phyloP scores from a whole-genome alignment of 2,329 filamentous ascomycete species.

The Aspergillus caelatus region DNA sequence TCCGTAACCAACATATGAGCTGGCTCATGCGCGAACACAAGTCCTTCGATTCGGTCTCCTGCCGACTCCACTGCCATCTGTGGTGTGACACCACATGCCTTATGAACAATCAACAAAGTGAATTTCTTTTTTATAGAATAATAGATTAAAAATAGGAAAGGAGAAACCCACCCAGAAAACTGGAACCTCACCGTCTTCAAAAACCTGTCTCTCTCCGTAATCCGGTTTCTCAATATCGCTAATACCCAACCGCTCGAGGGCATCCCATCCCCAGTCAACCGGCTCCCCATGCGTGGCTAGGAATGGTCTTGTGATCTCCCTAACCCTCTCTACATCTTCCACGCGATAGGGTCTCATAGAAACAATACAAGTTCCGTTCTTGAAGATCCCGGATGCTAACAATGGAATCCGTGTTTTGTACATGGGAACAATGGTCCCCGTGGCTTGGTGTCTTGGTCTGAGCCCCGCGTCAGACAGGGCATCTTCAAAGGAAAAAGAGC shows the following conservation, averaged over 20 bases:
- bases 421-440: constrained; percentile 61
- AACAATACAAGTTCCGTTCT: constrained; percentile 58
- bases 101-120: constrained; percentile 52
- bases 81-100: constrained; percentile 69
- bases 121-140: neutral
- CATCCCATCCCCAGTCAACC: constrained; percentile 67
- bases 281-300: constrained; percentile 65
- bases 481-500: constrained; percentile 65
- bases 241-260: constrained; percentile 56
- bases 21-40: constrained; percentile 64
- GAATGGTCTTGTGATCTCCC: constrained; percentile 59
- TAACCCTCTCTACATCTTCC: constrained; percentile 55
- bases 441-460: constrained; percentile 53
- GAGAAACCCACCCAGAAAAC: constrained; percentile 33
- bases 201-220: constrained; percentile 57
- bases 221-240: constrained; percentile 55
- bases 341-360: constrained; percentile 64
- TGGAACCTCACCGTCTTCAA: constrained; percentile 40
- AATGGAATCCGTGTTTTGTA: constrained; percentile 62
- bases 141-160: neutral
- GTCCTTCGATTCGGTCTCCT: constrained; percentile 49
- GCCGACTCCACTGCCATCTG: constrained; percentile 65
- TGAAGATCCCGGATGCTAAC: constrained; percentile 62
- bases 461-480: constrained; percentile 57
- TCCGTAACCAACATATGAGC: constrained; percentile 66